Evolutionary conservation across 192 early-diverging fungal species (phyloP), one percentile per base, ranked within the genome.

Genomic region (Coemansia sp.): DNA sequence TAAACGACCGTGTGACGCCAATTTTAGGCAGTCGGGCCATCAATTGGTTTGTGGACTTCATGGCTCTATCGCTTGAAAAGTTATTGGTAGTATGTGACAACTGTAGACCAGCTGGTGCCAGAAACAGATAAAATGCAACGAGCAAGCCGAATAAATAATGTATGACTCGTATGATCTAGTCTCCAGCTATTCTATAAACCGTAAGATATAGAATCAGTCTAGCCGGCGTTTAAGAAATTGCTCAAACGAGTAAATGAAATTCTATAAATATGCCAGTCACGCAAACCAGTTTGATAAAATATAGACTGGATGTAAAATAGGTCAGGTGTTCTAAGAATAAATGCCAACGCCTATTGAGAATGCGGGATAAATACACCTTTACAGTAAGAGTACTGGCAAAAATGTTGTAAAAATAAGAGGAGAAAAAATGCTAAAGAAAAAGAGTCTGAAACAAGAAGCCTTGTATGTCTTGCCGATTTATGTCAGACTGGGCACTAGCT

Each of bases 1-100:
- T 66, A 50, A 74, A 74, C 15, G 67, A 35, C 39, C 66, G 63
- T 37, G 67, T 74, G 22, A 80, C 63, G 58, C 77, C 77, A 11
- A 71, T 17, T n/a, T 65, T 74, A 23, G 72, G 77, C 45, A 80
- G 58, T n/a, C 62, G 66, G 17, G 57, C 49, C 27, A 73, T 35
- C 12, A 57, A 10, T 6, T 27, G 41, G 23, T 19, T 45, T 43
- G 41, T 15, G 5, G 41, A 19, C 47, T 35, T 54, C 62, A 56
- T 57, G 53, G 24, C 15, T 15, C 2, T 45, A 45, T 8, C 41
- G 41, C n/a, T n/a, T n/a, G 15, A n/a, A 45, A 45, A 15, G 15
- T n/a, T 3, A 45, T 15, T 15, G 11, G 41, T 45, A 15, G 11
- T 45, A 45, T 45, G 41, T 45, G 14, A n/a, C 41, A n/a, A 45